Percentiles rank a stretch among this genome's conserved stretches.
phyloP scores from a whole-genome alignment of 2,329 filamentous ascomycete genomes.

The Cladosporium sp. region DNA sequence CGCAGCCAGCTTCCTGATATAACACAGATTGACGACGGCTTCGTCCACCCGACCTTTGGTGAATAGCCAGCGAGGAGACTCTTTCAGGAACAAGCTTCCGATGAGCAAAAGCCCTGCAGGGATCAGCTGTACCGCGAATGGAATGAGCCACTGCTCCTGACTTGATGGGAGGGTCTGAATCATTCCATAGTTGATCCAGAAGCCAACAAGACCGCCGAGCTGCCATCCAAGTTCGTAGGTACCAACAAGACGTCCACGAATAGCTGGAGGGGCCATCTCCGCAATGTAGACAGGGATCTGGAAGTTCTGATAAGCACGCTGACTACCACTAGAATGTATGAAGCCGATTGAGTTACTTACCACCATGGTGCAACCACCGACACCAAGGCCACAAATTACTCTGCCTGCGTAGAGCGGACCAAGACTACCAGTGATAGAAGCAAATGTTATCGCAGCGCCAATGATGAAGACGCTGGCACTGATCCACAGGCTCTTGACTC shows the following conservation, averaged over 20 bases:
- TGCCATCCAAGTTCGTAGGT: slow-evolving; percentile 23
- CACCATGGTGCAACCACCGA: slow-evolving; percentile 54
- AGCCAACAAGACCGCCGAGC: slow-evolving; percentile 31
- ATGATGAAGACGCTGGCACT: slow-evolving; percentile 63
- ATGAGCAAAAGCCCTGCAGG: slow-evolving; percentile 31
- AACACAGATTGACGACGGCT: slow-evolving; percentile 12
- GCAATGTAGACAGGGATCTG: slow-evolving; percentile 62
- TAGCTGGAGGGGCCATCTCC: slow-evolving; percentile 59
- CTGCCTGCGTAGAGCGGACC: slow-evolving; percentile 55
- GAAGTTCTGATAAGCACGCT: slow-evolving; percentile 48
- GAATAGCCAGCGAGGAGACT: slow-evolving; percentile 32
- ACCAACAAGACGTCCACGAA: slow-evolving; percentile 46
- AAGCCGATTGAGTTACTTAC: slow-evolving; percentile 31
- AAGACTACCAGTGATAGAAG: slow-evolving; percentile 35
- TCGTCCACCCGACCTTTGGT: slow-evolving; percentile 9
- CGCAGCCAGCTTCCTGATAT: slow-evolving; percentile 10
- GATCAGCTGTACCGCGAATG: slow-evolving; percentile 29
- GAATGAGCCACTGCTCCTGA: slow-evolving; percentile 23
- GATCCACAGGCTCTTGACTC: slow-evolving; percentile 62
- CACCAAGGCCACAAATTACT: slow-evolving; percentile 54
- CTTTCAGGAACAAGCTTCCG: slow-evolving; percentile 28
- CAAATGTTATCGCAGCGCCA: slow-evolving; percentile 68
- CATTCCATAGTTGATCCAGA: slow-evolving; percentile 36
- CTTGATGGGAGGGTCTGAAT: slow-evolving; percentile 25
- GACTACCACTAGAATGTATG: not conserved